Conservation (phyloP, 345 rosid species). For the Sonneratia caseolaris region DNA sequence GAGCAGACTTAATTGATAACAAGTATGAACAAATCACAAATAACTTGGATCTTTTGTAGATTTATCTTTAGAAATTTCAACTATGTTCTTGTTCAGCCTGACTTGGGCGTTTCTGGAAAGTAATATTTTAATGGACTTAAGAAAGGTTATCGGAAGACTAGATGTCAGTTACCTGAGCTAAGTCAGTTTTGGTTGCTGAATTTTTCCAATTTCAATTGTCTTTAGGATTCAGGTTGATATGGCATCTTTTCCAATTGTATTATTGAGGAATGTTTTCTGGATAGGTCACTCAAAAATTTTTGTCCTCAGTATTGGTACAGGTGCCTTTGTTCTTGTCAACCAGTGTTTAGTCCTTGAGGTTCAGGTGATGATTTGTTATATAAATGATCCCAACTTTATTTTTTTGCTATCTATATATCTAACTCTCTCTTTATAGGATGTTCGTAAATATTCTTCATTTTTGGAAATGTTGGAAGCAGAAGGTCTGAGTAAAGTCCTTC, state of each 20-base stretch:
- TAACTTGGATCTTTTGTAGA: not conserved
- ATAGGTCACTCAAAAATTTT: slow-evolving; percentile 7
- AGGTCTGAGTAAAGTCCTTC: slow-evolving; percentile 49
- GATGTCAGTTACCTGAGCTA: not conserved
- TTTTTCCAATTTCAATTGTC: not conserved
- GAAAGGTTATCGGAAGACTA: not conserved
- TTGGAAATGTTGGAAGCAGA: slow-evolving; percentile 55
- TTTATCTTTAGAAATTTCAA: not conserved
- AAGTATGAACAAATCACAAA: not conserved
- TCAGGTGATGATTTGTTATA: slow-evolving; percentile 36
- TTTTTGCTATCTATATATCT: not conserved
- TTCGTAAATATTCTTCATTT: slow-evolving; percentile 45
- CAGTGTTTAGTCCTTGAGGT: slow-evolving; percentile 59
- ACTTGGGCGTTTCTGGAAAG: not conserved
- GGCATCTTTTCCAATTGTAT: not conserved
- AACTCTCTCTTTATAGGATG: slow-evolving; percentile 30
- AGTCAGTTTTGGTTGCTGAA: not conserved
- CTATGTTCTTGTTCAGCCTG: not conserved
- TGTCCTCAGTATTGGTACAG: slow-evolving; percentile 42
- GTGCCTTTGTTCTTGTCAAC: slow-evolving; percentile 50
- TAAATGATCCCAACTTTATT: not conserved
- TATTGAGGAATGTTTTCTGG: not conserved
- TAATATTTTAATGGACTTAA: not conserved
- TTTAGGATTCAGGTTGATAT: not conserved
- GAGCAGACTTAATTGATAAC: not conserved